Conservation (phyloP, 139 green algal genomes). For the Tetraselmis striata region DNA sequence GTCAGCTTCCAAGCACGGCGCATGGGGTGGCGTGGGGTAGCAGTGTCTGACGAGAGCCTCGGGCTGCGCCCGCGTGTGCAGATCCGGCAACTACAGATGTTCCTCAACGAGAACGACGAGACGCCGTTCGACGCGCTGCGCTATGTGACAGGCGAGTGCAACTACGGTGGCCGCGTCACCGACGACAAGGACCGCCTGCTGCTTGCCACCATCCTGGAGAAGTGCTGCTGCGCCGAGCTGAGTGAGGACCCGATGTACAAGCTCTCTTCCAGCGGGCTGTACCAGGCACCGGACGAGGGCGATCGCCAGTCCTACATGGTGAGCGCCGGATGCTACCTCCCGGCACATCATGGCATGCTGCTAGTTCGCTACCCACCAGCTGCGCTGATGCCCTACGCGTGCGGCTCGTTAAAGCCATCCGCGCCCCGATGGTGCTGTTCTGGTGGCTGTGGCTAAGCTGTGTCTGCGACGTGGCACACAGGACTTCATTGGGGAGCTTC, state of each 20-base stretch:
- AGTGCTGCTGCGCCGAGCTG: slow-evolving; percentile 43
- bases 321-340: too few relatives aligned
- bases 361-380: too few relatives aligned
- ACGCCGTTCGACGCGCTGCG: slow-evolving; percentile 54
- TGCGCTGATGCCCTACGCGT: too few relatives aligned
- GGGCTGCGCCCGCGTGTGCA: background rate
- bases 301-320: slow-evolving; percentile 28
- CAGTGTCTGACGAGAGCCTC: too few relatives aligned
- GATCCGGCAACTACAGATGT: slow-evolving; percentile 57
- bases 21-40: too few relatives aligned
- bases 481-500: slow-evolving; percentile 20
- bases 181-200: slow-evolving; percentile 70
- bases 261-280: slow-evolving; percentile 39
- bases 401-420: too few relatives aligned
- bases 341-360: too few relatives aligned
- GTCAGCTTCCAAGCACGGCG: too few relatives aligned
- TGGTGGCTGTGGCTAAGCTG: too few relatives aligned
- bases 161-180: slow-evolving; percentile 69
- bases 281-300: slow-evolving; percentile 41
- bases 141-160: slow-evolving; percentile 67
- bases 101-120: slow-evolving; percentile 50
- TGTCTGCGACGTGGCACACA: too few relatives aligned
- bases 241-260: slow-evolving; percentile 25
- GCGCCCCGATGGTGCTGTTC: too few relatives aligned
- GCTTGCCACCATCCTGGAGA: slow-evolving; percentile 53